These are phyloP conservation scores for Cercospora janseana DNA, from an alignment of 2,329 filamentous ascomycete species.

Conservation along the genomic window DNA sequence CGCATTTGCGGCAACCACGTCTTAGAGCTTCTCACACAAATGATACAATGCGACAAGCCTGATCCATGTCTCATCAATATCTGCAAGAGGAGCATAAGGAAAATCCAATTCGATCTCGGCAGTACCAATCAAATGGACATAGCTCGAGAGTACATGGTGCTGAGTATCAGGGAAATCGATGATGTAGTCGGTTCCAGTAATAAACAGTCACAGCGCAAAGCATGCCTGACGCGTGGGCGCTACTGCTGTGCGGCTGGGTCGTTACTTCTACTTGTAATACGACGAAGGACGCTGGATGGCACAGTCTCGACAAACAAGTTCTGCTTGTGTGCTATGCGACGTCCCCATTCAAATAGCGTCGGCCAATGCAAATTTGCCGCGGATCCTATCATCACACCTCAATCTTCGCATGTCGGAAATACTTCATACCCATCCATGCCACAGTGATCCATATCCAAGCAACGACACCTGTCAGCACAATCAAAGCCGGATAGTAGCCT, in stretches of 20 bases:
- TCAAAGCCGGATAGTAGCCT: constrained; percentile 92
- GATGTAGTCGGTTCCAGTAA: not conserved
- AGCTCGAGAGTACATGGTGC: not conserved
- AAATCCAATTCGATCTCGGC: constrained; percentile 2
- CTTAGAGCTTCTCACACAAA: not conserved
- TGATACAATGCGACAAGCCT: not conserved
- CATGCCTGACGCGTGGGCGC: too few species aligned
- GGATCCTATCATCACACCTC: too few species aligned
- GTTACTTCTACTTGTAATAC: too few species aligned
- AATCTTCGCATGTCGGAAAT: constrained; percentile 96
- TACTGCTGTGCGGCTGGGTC: too few species aligned
- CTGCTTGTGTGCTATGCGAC: too few species aligned
- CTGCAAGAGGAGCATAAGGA: not conserved
- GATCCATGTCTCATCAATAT: constrained; percentile 6
- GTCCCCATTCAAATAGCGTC: too few species aligned
- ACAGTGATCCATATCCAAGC: constrained; percentile 98
- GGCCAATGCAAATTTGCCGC: too few species aligned
- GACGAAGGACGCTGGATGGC: too few species aligned
- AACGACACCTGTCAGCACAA: constrained; percentile 92
- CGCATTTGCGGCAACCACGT: not conserved
- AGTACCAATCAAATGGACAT: not conserved
- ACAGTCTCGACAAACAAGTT: too few species aligned
- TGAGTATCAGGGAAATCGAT: not conserved
- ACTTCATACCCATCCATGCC: constrained; percentile 99
- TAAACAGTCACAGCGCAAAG: too few species aligned